A percentile compares a stretch with the other conserved stretches of the same genome.
Evolutionary conservation across 768 basidiomycete species (phyloP).

Genomic region (Leccinum truebloodii): DNA sequence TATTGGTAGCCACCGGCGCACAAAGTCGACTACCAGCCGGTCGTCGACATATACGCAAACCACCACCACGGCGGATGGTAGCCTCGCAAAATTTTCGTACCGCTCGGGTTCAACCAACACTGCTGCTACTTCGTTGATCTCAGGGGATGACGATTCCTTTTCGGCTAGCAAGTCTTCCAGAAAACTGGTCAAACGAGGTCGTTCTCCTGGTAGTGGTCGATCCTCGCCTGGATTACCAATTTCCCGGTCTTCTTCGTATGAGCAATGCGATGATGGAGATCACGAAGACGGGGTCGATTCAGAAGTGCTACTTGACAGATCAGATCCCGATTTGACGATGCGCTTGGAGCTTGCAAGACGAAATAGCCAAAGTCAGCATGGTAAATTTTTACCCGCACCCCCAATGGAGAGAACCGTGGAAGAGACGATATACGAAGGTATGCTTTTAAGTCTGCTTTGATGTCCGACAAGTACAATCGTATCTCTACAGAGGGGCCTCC

Average conservation of each 20-base stretch:
- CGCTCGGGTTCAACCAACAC: constrained; percentile 68
- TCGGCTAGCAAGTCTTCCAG: constrained; percentile 45
- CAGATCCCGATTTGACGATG: constrained; percentile 74
- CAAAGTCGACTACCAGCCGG: constrained; percentile 68
- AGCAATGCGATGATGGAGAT: constrained; percentile 38
- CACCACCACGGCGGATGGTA: constrained; percentile 65
- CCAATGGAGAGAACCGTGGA: constrained; percentile 51
- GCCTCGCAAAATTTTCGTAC: constrained; percentile 69
- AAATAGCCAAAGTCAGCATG: constrained; percentile 79
- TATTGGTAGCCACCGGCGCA: constrained; percentile 60
- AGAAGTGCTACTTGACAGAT: constrained; percentile 52
- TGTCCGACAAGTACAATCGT: constrained; percentile 5
- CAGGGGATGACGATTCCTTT: constrained; percentile 61
- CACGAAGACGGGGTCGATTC: constrained; percentile 48
- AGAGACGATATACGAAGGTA: constrained; percentile 80
- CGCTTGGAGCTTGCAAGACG: constrained; percentile 80
- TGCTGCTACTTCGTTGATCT: constrained; percentile 60
- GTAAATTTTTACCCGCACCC: constrained; percentile 41
- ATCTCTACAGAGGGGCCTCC: constrained; percentile 58
- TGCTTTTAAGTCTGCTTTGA: constrained; percentile 14
- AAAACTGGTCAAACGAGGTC: constrained; percentile 48
- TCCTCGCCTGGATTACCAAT: constrained; percentile 37
- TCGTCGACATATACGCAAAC: constrained; percentile 74
- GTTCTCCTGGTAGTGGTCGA: constrained; percentile 40
- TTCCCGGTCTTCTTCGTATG: constrained; percentile 48